These are phyloP conservation scores for Chaetoceros muelleri DNA, from an alignment of 108 stramenopile species.

Conservation along the genomic window DNA sequence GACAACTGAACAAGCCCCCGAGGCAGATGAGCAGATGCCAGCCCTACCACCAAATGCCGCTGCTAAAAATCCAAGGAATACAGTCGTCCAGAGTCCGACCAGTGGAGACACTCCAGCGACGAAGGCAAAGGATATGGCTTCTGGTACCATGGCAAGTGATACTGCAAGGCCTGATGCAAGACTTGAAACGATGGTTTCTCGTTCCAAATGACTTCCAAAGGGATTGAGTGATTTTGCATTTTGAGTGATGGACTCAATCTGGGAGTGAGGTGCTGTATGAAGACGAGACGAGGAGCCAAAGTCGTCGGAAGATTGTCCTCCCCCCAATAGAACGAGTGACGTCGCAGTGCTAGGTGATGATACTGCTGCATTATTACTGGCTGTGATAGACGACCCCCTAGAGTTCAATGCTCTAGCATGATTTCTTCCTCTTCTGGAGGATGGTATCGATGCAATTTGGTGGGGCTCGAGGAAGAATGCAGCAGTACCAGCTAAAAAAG, in stretches of 20 bases:
- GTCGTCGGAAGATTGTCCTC: too few relatives aligned
- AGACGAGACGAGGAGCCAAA: too few relatives aligned
- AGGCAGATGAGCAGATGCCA: conserved; percentile 77
- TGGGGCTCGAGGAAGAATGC: too few relatives aligned
- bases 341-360: too few relatives aligned
- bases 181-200: conserved; percentile 10
- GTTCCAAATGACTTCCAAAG: conserved; percentile 2
- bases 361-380: too few relatives aligned
- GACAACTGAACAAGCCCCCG: conserved; percentile 78
- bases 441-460: too few relatives aligned
- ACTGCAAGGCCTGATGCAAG: conserved; percentile 55
- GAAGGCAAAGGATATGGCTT: conserved; percentile 66
- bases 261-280: conserved; percentile 28
- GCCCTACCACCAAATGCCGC: conserved; percentile 73
- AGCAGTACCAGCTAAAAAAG: too few relatives aligned
- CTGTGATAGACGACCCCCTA: too few relatives aligned
- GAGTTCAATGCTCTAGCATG: too few relatives aligned
- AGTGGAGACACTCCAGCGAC: conserved; percentile 65
- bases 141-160: conserved; percentile 63
- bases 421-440: too few relatives aligned
- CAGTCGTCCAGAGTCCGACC: conserved; percentile 81
- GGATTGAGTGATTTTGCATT: conserved; percentile 27
- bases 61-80: conserved; percentile 73
- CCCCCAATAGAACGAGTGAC: too few relatives aligned
- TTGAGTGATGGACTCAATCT: conserved; percentile 24